Percentiles rank a stretch among this genome's conserved stretches.
phyloP scores from a whole-genome alignment of 495 filamentous ascomycete genomes.

The Neurospora sp. region DNA sequence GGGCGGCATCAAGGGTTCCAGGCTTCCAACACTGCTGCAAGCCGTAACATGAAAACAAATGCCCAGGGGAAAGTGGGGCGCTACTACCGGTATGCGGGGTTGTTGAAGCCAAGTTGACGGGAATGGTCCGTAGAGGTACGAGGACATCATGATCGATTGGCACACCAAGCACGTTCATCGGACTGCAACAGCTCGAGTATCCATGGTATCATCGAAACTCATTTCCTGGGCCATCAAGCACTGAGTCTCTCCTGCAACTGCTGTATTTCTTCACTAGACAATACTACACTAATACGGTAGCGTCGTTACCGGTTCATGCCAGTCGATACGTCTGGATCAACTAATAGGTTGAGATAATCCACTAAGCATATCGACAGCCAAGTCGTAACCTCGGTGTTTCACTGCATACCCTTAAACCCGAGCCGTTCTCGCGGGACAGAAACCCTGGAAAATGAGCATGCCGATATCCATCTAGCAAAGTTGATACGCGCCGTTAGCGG shows the following conservation, averaged over 20 bases:
- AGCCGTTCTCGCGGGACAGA: not conserved
- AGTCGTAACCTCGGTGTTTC: not conserved
- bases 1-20: not conserved
- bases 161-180: not conserved
- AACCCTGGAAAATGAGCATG: not conserved
- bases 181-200: not conserved
- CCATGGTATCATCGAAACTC: not conserved
- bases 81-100: not conserved
- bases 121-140: not conserved
- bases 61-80: not conserved
- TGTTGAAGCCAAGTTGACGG: not conserved
- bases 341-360: not conserved
- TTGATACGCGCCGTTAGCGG: slow-evolving; percentile 7
- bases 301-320: not conserved
- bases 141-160: not conserved
- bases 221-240: not conserved
- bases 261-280: not conserved
- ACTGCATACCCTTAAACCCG: not conserved
- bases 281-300: not conserved
- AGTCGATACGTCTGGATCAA: not conserved
- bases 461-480: not conserved
- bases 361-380: not conserved
- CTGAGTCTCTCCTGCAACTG: not conserved
- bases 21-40: not conserved
- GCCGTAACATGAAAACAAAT: not conserved